These are phyloP conservation scores for Iberis amara DNA, from an alignment of 441 rosid species.

Conservation along the genomic window DNA sequence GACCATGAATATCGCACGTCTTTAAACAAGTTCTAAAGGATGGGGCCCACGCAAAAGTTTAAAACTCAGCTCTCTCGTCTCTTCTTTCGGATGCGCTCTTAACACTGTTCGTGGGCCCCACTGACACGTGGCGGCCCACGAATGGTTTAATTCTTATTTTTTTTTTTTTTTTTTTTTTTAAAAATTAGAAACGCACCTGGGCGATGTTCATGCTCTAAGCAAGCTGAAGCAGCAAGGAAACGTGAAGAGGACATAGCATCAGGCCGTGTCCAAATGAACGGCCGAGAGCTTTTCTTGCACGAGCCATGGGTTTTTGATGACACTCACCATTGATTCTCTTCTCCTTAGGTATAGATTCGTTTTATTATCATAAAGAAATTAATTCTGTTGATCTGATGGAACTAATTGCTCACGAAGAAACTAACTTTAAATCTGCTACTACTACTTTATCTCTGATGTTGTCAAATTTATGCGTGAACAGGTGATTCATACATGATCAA, in stretches of 20 bases:
- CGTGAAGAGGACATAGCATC: constrained; percentile 72
- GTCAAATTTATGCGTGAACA: constrained; percentile 32
- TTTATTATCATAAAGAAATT: background rate
- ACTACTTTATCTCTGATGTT: background rate
- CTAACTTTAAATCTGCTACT: background rate
- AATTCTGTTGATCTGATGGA: background rate
- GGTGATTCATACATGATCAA: constrained; percentile 33
- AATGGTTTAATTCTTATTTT: too few relatives aligned
- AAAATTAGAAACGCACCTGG: too few relatives aligned
- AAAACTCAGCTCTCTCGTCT: too few relatives aligned
- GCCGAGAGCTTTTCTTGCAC: constrained; percentile 76
- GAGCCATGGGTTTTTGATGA: constrained; percentile 84
- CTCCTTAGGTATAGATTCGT: constrained; percentile 9
- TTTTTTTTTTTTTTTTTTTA: too few relatives aligned
- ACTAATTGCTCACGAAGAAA: constrained; percentile 1
- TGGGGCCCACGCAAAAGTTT: too few relatives aligned
- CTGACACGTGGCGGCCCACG: too few relatives aligned
- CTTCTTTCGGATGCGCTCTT: too few relatives aligned
- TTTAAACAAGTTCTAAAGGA: too few relatives aligned
- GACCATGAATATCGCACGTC: too few relatives aligned
- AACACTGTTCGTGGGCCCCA: too few relatives aligned
- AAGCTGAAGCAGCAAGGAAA: constrained; percentile 75
- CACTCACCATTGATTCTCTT: constrained; percentile 37
- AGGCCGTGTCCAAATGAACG: constrained; percentile 70
- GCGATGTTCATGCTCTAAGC: too few relatives aligned